Evolutionary conservation across 768 basidiomycete species (phyloP), one percentile per base, ranked within the genome.

Genomic region (Tulasnella sp.): DNA sequence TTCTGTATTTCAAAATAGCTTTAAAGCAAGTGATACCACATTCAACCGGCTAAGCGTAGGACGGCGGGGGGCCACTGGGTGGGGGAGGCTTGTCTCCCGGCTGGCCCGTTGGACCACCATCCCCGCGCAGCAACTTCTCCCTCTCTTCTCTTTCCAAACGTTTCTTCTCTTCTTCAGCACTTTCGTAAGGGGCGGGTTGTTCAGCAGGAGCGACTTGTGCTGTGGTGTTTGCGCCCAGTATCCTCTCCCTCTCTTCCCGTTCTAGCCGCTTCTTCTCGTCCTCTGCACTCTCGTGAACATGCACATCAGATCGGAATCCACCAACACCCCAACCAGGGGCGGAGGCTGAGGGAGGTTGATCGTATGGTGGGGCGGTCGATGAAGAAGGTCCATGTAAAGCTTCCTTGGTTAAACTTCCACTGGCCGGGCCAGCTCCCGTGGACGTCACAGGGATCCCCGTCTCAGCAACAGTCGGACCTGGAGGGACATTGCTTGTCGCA

Each of bases 361-460:
- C 71, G 34, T 48, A 68, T 24, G 58, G 27, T 19, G 68, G 62
- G 18, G 38, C 36, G 31, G 31, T n/a, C 36, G 40, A 36, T 27
- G 80, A 76, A 8, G 80, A 39, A 19, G 36, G 78, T 27, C 40
- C 44, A 27, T 77, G 77, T 19, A 62, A 39, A 9, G 62, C 78
- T 74, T 75, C 77, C 27, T 74, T 72, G 81, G n/a, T 71, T 78
- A 93, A 85, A 2, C 91, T 91, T 7, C 92, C 93, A 80, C 89
- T 90, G 2, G 89, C 88, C 7, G 92, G 91, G 10, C 92, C 93
- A 0, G 83, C 85, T 4, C 87, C 85, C 24, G 91, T 89, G 4
- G 91, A 90, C 24, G 88, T 85, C n/a, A 92, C 85, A 24, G 92
- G 93, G n/a, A 92, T 85, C 18, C 92, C 92, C 0, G 93, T 93